A percentile compares a stretch with the other conserved stretches of the same genome.
Evolutionary conservation across 2,329 filamentous ascomycete genomes (phyloP).

Genomic region (Lachnellula subtilissima): DNA sequence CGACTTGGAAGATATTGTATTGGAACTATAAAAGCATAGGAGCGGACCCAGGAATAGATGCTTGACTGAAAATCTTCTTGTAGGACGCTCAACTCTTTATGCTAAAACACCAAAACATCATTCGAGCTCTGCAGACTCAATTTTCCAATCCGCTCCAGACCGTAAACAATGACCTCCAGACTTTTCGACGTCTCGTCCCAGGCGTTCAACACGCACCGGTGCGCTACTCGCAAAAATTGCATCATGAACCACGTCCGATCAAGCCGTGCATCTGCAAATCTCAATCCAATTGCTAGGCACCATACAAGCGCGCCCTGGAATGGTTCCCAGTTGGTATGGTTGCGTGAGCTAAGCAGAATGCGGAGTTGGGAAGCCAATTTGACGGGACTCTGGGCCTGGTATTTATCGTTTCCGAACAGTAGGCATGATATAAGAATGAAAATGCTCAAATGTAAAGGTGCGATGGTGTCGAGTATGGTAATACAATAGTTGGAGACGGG

Average conservation of each 20-base stretch:
- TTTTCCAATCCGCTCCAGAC: neutral
- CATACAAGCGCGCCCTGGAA: conserved; percentile 1
- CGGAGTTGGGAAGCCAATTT: neutral
- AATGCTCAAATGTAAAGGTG: neutral
- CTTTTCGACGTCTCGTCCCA: conserved; percentile 1
- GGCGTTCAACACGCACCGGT: neutral
- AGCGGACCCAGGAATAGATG: too few species aligned
- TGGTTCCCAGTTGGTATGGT: neutral
- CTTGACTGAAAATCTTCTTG: too few species aligned
- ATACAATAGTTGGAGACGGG: neutral
- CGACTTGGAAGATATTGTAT: too few species aligned
- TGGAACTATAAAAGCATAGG: too few species aligned
- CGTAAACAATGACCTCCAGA: neutral
- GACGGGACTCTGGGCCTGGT: neutral
- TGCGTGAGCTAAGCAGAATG: neutral
- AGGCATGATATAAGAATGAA: conserved; percentile 1
- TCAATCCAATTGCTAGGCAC: neutral
- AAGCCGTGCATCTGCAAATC: neutral
- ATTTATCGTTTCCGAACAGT: neutral
- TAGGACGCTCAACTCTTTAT: too few species aligned
- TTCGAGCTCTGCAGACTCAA: neutral
- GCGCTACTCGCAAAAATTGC: neutral
- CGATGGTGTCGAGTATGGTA: neutral
- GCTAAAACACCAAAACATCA: too few species aligned
- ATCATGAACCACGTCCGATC: conserved; percentile 2